Evolutionary conservation across 2,329 filamentous ascomycete genomes (phyloP).

Genomic region (Sodiomyces alkalinus): DNA sequence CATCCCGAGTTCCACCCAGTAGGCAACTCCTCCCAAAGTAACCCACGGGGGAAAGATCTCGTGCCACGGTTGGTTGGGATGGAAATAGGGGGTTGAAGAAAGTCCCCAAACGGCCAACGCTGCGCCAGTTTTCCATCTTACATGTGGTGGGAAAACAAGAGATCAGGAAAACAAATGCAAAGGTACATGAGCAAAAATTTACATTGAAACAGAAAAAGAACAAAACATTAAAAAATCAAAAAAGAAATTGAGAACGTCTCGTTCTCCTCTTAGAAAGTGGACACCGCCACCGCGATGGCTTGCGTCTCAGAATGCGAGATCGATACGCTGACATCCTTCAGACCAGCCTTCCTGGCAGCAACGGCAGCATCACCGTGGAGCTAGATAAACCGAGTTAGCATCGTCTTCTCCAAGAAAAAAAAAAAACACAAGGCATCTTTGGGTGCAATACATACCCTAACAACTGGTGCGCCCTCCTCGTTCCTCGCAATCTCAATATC

Average conservation of each 20-base stretch:
- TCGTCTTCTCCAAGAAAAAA: not conserved
- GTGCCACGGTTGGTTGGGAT: too few relatives aligned
- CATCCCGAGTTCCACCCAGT: not conserved
- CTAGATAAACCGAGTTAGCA: conserved; percentile 34
- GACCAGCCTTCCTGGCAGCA: conserved; percentile 71
- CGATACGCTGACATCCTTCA: conserved; percentile 80
- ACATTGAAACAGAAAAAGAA: not conserved
- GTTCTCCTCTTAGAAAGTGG: conserved; percentile 44
- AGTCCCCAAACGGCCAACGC: too few relatives aligned
- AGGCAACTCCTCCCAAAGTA: conserved; percentile 1
- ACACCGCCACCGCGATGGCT: conserved; percentile 85
- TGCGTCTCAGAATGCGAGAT: conserved; percentile 94
- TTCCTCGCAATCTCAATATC: conserved; percentile 87
- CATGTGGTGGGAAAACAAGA: too few relatives aligned
- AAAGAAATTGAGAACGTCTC: conserved; percentile 7
- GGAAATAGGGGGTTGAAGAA: too few relatives aligned
- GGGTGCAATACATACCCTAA: conserved; percentile 77
- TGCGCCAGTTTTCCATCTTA: not conserved
- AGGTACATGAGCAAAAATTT: not conserved
- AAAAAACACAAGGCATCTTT: too few relatives aligned
- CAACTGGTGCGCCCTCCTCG: conserved; percentile 67
- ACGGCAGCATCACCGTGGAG: conserved; percentile 72
- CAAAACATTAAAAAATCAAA: not conserved
- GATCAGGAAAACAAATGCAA: not conserved
- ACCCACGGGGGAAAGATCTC: too few relatives aligned